A percentile compares a stretch with the other conserved stretches of the same genome.
These are phyloP conservation scores for Fusarium sp. DNA, from an alignment of 2,329 filamentous ascomycete species.

Conservation along the genomic window DNA sequence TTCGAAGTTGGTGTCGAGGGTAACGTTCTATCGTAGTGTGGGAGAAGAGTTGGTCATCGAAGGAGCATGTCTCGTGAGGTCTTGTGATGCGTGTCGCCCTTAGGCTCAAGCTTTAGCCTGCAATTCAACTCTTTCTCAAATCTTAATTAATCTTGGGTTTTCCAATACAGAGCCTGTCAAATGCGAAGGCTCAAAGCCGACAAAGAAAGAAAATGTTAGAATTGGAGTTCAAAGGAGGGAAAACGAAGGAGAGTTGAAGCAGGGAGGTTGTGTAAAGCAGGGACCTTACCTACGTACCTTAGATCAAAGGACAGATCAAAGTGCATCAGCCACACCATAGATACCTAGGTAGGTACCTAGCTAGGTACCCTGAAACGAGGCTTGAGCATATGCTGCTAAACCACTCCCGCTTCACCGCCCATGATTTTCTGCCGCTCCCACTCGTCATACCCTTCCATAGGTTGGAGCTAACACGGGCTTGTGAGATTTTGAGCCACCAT, in stretches of 20 bases:
- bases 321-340: conserved; percentile 20
- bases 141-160: neutral
- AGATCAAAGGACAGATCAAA: conserved; percentile 34
- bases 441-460: conserved; percentile 29
- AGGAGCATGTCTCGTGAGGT: conserved; percentile 38
- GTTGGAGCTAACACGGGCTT: conserved; percentile 15
- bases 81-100: conserved; percentile 20
- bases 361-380: conserved; percentile 27
- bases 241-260: conserved; percentile 13
- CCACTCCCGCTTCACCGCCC: conserved; percentile 22
- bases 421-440: conserved; percentile 26
- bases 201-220: neutral
- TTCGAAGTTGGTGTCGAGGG: neutral
- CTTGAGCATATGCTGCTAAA: conserved; percentile 1
- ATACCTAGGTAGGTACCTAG: neutral
- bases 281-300: neutral
- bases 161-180: neutral
- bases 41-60: conserved; percentile 24
- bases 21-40: conserved; percentile 5
- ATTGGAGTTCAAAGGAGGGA: conserved; percentile 6
- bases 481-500: conserved; percentile 33
- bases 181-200: neutral
- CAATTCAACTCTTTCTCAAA: neutral
- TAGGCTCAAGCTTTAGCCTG: conserved; percentile 3
- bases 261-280: conserved; percentile 7